Base-by-base conservation (phyloP, 2,329 filamentous ascomycete genomes). In the Aciculosporium take region DNA sequence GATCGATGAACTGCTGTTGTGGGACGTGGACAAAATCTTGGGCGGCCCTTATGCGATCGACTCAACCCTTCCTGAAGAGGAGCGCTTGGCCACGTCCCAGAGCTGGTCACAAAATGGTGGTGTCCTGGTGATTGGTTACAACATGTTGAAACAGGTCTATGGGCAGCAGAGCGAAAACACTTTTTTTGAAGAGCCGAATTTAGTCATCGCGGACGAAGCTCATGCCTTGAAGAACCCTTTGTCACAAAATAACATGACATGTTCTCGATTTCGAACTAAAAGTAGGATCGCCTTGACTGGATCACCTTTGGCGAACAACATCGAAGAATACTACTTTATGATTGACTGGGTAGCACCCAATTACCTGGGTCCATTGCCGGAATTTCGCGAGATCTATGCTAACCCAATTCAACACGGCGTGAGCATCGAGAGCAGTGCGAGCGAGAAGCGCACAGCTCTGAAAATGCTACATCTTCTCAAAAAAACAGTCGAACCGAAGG, bases 131-230 rank as follows among this genome's bases (percentile, higher is more conserved):
- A 67, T 89, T 7, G 81, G 85, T 21, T 94, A 91, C 55, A 55
- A 68, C 3, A 71, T 87, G 54, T 79, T 94, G 48, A 59, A 60
- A n/a, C 50, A 58, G 3, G 58, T 67, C 25, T 23, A 61, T 5
- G 44, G 49, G 13, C 47, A 71, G 28, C 53, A 60, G 3, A 23
- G 60, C 8, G 56, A 56, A 25, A 53, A 65, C 8, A 61, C 73
- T 24, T 59, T 94, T 6, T 58, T 76, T 1, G 51, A 79, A 4
- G 64, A 67, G 0, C 76, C 87, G 0, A 82, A 72, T 45, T 72
- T 94, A 35, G 78, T 94, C 18, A 63, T 95, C 39, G 84, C 81
- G 0, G 88, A 95, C 53, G 88, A 95, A 59, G 87, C 86, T 0
- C 88, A 95, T 54, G 65, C 60, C 18, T 62, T 94, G 55, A 94